phyloP scores from a whole-genome alignment of 2,329 filamentous ascomycete species.

The Fusarium sp. region DNA sequence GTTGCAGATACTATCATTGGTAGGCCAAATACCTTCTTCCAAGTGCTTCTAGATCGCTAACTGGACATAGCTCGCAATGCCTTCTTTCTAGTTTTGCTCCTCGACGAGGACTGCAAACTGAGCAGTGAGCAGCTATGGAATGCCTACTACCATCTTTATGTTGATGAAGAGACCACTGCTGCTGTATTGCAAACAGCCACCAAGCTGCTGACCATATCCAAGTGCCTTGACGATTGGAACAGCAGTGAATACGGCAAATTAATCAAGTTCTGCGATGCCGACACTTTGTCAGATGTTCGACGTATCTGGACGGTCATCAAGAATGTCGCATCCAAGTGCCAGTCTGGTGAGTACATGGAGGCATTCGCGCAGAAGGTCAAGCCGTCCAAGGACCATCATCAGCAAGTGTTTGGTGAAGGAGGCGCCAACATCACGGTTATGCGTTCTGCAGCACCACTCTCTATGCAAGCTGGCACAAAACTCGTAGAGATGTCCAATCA shows the following conservation, averaged over 20 bases:
- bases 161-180: conserved; percentile 53
- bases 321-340: conserved; percentile 27
- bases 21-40: conserved; percentile 44
- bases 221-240: conserved; percentile 58
- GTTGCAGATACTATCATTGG: conserved; percentile 61
- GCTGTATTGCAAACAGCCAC: conserved; percentile 56
- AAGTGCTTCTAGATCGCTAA: not conserved
- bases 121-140: conserved; percentile 58
- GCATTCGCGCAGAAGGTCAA: conserved; percentile 35
- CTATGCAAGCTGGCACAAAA: conserved; percentile 41
- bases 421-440: conserved; percentile 47
- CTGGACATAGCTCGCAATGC: conserved; percentile 62
- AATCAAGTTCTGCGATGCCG: conserved; percentile 61
- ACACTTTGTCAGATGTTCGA: conserved; percentile 56
- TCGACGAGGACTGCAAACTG: conserved; percentile 52
- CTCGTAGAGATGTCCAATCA: conserved; percentile 41
- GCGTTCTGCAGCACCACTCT: conserved; percentile 54
- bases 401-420: conserved; percentile 23
- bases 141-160: conserved; percentile 64
- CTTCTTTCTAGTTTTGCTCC: conserved; percentile 62
- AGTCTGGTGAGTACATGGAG: conserved; percentile 12
- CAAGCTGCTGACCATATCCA: conserved; percentile 55
- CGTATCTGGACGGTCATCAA: conserved; percentile 52
- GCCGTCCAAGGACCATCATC: conserved; percentile 27
- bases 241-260: conserved; percentile 55